Evolutionary conservation across 78 protist genomes (phyloP).

Genomic region (Dictyostelium discoideum): DNA sequence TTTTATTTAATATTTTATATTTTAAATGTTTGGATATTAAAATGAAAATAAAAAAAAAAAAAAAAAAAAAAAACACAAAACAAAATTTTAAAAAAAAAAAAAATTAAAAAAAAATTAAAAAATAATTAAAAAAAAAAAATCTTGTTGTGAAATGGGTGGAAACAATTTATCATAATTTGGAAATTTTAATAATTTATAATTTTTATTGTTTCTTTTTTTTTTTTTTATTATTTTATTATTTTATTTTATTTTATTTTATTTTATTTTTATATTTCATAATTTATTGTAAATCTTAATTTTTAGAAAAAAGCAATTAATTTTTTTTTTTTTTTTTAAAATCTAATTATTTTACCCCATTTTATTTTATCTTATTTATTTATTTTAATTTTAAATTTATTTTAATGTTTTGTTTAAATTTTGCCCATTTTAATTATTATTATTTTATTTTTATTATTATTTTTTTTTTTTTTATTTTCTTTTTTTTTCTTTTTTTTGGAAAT

Average conservation of each 20-base stretch:
- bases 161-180: background rate
- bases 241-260: background rate
- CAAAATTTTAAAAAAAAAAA: background rate
- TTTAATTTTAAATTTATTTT: too few relatives aligned
- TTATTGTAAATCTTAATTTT: background rate
- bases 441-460: too few relatives aligned
- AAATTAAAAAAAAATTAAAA: too few relatives aligned
- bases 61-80: background rate
- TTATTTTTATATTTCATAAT: background rate
- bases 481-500: too few relatives aligned
- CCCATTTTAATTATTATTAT: too few relatives aligned
- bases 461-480: too few relatives aligned
- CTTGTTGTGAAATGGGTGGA: background rate
- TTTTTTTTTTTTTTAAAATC: background rate
- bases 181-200: background rate
- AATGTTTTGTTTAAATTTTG: too few relatives aligned
- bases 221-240: too few relatives aligned
- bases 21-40: background rate
- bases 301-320: background rate
- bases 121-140: background rate
- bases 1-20: background rate
- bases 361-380: too few relatives aligned
- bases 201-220: background rate
- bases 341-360: too few relatives aligned
- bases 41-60: background rate